Conservation (phyloP, 2,329 filamentous ascomycete species). For the Pezicula neosporulosa region DNA sequence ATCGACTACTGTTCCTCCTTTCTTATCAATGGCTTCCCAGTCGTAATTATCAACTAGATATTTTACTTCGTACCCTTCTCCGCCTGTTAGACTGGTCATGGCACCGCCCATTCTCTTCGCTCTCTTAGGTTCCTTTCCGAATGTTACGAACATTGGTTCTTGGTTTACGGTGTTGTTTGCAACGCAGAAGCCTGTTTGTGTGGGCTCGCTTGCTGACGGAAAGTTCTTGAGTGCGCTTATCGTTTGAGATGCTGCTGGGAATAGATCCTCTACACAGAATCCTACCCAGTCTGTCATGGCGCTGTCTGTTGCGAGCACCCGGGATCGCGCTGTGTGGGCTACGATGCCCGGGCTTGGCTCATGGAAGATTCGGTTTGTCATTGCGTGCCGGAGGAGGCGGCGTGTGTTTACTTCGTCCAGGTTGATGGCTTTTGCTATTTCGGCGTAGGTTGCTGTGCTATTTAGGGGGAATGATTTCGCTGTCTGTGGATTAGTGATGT, state of each 20-base stretch:
- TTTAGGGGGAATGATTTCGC: conserved; percentile 48
- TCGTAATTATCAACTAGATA: conserved; percentile 53
- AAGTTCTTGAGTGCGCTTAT: conserved; percentile 40
- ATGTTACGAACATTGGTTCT: conserved; percentile 51
- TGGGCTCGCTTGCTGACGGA: conserved; percentile 46
- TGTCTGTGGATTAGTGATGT: conserved; percentile 21
- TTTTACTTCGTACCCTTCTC: conserved; percentile 51
- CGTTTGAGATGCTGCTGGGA: conserved; percentile 39
- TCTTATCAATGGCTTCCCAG: conserved; percentile 42
- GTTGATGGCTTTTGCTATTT: conserved; percentile 42
- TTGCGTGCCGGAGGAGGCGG: conserved; percentile 51
- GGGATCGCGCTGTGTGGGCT: conserved; percentile 52
- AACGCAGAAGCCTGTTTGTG: conserved; percentile 47
- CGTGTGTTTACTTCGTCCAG: conserved; percentile 47
- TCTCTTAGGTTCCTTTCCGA: conserved; percentile 43
- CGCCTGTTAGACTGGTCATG: conserved; percentile 51
- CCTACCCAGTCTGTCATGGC: conserved; percentile 50
- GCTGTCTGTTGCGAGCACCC: conserved; percentile 44
- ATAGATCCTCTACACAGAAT: conserved; percentile 52
- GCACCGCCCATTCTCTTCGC: conserved; percentile 50
- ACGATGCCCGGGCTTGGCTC: conserved; percentile 48
- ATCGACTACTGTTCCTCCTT: conserved; percentile 50
- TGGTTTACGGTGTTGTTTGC: conserved; percentile 46
- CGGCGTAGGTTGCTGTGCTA: conserved; percentile 39
- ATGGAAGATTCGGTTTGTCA: conserved; percentile 53